Evolutionary conservation across 139 green algal species (phyloP), one percentile per base, ranked within the genome.

Genomic region (Closterium sp.): DNA sequence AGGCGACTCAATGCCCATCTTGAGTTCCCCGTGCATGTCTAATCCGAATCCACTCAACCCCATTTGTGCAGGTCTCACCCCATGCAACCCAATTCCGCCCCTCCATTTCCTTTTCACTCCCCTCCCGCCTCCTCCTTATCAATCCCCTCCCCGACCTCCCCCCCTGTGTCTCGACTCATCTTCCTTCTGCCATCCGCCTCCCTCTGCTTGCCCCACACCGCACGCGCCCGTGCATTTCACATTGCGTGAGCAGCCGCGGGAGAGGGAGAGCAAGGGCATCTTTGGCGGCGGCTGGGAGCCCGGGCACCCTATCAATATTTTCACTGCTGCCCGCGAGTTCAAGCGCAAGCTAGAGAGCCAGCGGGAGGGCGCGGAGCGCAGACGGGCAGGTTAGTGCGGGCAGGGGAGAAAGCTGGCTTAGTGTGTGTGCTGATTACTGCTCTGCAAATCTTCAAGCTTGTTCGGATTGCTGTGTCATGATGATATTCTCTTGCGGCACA

Each of bases 271-370:
- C 88, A 29, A 86, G n/a, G 88, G 88, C 88, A 42, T 91, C 24
- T 86, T 31, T 34, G 88, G 88, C 4, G 88, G 88, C 17, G 38
- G 88, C 21, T 91, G 88, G 88, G 88, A 91, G 42, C 88, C 31
- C 38, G 31, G 22, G 88, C n/a, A 62, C 28, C 31, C 28, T 0
- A 13, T 31, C n/a, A 91, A 86, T 31, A 42, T 91, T 13, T 91
- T 91, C 32, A 1, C 11, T 19, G 87, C 87, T 90, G 87, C 87
- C 31, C 87, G 30, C 1, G 29, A 88, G 85, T 32, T 88, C 85
- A 88, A 88, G 85, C 85, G 85, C 85, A 88, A 88, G 85, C 85
- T 88, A 22, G 30, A 31, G 85, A 32, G 30, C 29, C 85, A 88
- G 85, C 29, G 5, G 85, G 85, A 88, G 22, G 29, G 30, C 22